Base-by-base conservation (phyloP, 1,139 yeast genomes). In the Candida sp. region DNA sequence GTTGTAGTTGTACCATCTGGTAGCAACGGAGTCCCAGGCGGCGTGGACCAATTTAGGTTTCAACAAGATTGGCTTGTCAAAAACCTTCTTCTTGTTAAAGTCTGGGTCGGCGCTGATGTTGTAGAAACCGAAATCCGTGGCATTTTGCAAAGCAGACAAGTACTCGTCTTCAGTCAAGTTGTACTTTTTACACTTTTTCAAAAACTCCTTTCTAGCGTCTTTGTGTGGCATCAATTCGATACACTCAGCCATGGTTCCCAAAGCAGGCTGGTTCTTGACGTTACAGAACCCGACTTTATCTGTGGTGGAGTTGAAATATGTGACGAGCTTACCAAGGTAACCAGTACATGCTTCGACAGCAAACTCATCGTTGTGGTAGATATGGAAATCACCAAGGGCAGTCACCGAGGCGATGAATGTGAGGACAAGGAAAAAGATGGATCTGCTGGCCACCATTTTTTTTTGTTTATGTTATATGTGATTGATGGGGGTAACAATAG, bases 211-310 rank as follows among this genome's bases (percentile, higher is more conserved):
- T 32, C 68, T 58, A 7, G 72, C 70, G n/a, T 58, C 53, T 3
- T 61, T 51, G 48, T 59, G 56, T 30, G 73, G 71, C 37, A 66
- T 47, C 49, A 56, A 48, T 42, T 61, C 63, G 51, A 74, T 65
- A 60, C 77, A 74, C 54, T 63, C 68, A 23, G 76, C 71, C 68
- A 72, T 66, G 12, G 77, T 58, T 5, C 78, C 79, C 53, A 75
- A 63, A 7, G 77, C 78, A 7, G 67, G 77, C 58, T 72, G 78
- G 54, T 64, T 65, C 33, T 67, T 60, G 41, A 58, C 60, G 50
- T 69, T 62, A 62, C 78, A 73, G 55, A 59, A 73, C 1, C 68
- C 72, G 47, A 69, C 74, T 3, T 59, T 62, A 30, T 60, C 54
- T 37, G 67, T 63, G 37, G 67, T 64, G 8, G 51, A 34, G 35